Conservation (phyloP, 495 filamentous ascomycete species). For the Pseudevernia furfuracea region DNA sequence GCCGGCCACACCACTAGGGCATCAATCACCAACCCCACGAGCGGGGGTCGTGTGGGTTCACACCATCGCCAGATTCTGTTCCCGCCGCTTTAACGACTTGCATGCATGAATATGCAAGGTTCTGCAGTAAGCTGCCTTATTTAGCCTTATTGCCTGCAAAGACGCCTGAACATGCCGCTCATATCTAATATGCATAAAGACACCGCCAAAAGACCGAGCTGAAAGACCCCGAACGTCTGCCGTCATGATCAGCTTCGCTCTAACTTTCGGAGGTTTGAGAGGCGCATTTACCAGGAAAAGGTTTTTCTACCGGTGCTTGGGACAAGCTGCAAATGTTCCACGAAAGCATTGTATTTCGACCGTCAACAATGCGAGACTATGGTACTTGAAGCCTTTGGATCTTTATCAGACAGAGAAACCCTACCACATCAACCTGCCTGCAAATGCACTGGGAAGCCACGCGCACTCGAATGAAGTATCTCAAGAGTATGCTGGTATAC, state of each 20-base stretch:
- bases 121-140: neutral
- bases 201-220: neutral
- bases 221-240: neutral
- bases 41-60: no score
- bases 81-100: neutral
- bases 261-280: neutral
- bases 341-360: neutral
- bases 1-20: neutral
- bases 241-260: neutral
- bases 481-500: slow-evolving; percentile 1
- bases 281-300: neutral
- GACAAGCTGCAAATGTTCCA: neutral
- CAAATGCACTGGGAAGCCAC: neutral
- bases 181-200: neutral
- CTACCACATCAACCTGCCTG: slow-evolving; percentile 8
- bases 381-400: neutral
- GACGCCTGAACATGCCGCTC: neutral
- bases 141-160: neutral
- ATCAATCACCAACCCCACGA: neutral
- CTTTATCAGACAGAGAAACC: slow-evolving; percentile 8
- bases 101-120: neutral
- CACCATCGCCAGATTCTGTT: no score
- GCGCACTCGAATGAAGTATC: neutral
- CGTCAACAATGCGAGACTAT: neutral
- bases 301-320: neutral